Base-by-base conservation (phyloP, 2,329 filamentous ascomycete species). In the Claviceps pusilla region DNA sequence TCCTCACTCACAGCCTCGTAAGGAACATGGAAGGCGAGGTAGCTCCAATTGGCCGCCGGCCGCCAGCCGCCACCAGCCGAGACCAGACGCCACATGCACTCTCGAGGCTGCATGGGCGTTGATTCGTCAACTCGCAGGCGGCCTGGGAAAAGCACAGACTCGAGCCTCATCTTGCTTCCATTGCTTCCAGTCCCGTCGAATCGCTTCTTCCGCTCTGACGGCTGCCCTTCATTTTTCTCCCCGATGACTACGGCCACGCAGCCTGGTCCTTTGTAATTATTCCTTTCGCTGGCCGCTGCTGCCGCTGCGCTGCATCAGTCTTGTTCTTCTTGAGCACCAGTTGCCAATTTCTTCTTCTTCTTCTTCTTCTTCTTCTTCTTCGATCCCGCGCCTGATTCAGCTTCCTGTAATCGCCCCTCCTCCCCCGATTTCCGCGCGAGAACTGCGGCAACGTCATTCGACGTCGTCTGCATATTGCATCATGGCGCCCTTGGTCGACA, bases 401-500 rank as follows among this genome's bases (percentile, higher is more conserved):
- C 51, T 35, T 49, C 48, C 33, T 29, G 16, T 43, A 24, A 24
- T 52, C 53, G 39, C 48, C 46, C 16, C 50, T 37, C 37, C 49
- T 24, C 39, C 28, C 35, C 54, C 45, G 49, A 43, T 46, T 48
- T 24, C 24, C 42, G 46, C 46, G 43, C 53, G 29, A 50, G 47
- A 52, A 52, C 45, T 29, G 46, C 48, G 50, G 51, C 49, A 50
- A 37, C 35, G 14, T 52, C 46, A 12, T 33, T 24, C 50, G 37
- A 46, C 48, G 46, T 53, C 52, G 50, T 46, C 28, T 5, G 48
- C 4, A 9, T 41, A 24, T 52, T 51, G 54, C 58, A 58, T 50
- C 65, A 86, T 86, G 83, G 77, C 84, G 73, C 83, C 84, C 69
- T 86, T 98, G 70, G 89, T 97, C 70, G 87, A 95, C 73, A 91